phyloP scores from a whole-genome alignment of 805 yeast species.

The Pichia scutulata region DNA sequence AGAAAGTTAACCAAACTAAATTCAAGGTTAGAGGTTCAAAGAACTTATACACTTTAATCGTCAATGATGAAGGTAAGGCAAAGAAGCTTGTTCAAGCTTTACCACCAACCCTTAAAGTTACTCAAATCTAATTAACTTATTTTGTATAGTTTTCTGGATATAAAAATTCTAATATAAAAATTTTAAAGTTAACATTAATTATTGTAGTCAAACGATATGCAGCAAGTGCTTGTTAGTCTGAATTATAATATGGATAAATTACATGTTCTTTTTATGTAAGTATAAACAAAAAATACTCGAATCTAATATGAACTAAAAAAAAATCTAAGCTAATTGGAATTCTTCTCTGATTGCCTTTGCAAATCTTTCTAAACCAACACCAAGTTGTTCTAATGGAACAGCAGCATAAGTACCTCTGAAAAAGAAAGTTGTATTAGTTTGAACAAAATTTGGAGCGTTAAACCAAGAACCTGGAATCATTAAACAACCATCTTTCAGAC shows the following conservation, averaged over 20 bases:
- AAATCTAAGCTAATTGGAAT: slow-evolving; percentile 30
- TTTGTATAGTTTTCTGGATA: slow-evolving; percentile 10
- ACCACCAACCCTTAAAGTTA: slow-evolving; percentile 85
- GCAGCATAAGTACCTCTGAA: slow-evolving; percentile 90
- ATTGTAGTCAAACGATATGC: too few species aligned
- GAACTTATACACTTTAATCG: slow-evolving; percentile 90
- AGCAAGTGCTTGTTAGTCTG: too few species aligned
- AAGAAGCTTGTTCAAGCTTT: slow-evolving; percentile 95
- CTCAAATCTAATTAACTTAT: slow-evolving; percentile 22
- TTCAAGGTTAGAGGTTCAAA: slow-evolving; percentile 98
- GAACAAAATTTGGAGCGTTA: slow-evolving; percentile 42
- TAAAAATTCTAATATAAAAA: slow-evolving; percentile 3
- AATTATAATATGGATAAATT: neutral
- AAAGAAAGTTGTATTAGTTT: slow-evolving; percentile 46
- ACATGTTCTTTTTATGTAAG: neutral
- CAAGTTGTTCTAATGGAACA: slow-evolving; percentile 60
- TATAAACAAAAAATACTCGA: neutral
- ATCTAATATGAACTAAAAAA: neutral
- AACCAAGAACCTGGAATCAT: slow-evolving; percentile 86
- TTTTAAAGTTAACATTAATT: neutral
- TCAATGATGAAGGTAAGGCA: slow-evolving; percentile 94
- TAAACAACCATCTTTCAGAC: slow-evolving; percentile 52
- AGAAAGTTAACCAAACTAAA: slow-evolving; percentile 87
- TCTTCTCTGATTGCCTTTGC: slow-evolving; percentile 56
- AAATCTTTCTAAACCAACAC: slow-evolving; percentile 55